A percentile compares a stretch with the other conserved stretches of the same genome.
phyloP scores from a whole-genome alignment of 2,329 filamentous ascomycete genomes.

The Alternaria triticimaculans region DNA sequence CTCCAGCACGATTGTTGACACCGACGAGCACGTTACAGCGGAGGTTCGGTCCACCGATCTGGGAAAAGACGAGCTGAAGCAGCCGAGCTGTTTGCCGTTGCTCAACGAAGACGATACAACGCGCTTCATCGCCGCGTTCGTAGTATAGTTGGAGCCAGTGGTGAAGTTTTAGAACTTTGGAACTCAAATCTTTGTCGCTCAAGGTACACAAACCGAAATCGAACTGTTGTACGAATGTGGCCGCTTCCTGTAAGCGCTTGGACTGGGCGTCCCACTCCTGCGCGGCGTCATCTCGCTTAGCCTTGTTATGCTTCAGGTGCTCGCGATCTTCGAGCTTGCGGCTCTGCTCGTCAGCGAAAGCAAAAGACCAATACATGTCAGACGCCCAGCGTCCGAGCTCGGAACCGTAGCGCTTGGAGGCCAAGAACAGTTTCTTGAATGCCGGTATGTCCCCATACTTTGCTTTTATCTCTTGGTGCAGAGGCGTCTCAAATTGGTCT shows the following conservation, averaged over 20 bases:
- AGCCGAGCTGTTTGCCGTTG: constrained; percentile 78
- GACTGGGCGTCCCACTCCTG: constrained; percentile 61
- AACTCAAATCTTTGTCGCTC: constrained; percentile 63
- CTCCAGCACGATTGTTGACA: constrained; percentile 58
- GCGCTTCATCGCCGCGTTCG: constrained; percentile 60
- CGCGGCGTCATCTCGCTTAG: constrained; percentile 31
- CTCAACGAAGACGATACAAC: constrained; percentile 89
- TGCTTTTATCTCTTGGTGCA: constrained; percentile 65
- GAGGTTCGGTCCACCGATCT: constrained; percentile 65
- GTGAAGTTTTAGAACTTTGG: constrained; percentile 73
- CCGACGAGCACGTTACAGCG: constrained; percentile 70
- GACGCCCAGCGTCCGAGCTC: constrained; percentile 84
- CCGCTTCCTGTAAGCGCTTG: constrained; percentile 65
- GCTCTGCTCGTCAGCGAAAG: constrained; percentile 68
- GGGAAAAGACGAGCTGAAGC: constrained; percentile 70
- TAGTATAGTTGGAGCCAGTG: constrained; percentile 70
- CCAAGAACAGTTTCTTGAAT: constrained; percentile 65
- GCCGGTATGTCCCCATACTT: constrained; percentile 60
- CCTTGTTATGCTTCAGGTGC: constrained; percentile 48
- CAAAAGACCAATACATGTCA: constrained; percentile 79
- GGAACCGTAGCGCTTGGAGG: constrained; percentile 65
- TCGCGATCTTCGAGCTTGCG: constrained; percentile 66
- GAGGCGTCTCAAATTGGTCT: constrained; percentile 65
- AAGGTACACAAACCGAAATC: constrained; percentile 52
- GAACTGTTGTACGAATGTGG: constrained; percentile 62